Evolutionary conservation across 768 basidiomycete species (phyloP), one percentile per base, ranked within the genome.

Genomic region (Lactarius hengduanensis): DNA sequence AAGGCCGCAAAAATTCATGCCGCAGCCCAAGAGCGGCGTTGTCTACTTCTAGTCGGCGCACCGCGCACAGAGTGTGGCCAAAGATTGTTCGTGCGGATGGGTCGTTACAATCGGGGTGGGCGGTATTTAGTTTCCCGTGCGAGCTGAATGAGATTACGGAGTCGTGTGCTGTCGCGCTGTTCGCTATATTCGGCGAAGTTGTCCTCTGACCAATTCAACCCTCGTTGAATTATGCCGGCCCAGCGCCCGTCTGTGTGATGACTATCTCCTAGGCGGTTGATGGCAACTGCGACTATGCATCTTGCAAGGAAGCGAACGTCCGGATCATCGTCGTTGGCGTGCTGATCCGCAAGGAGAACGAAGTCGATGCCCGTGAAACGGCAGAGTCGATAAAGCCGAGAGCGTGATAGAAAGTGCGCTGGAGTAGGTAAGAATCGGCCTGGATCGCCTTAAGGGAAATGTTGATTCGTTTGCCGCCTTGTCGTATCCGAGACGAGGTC

Each of bases 361-460:
- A 66, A 66, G 20, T 66, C 65, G 45, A 62, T 1, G 22, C 36
- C 50, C 4, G 47, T 38, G 60, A 61, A 20, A 66, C 2, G 8
- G 43, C 26, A 15, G 60, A 61, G 2, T 57, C 45, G 2, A 20
- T 15, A 28, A 28, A 57, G n/a, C 36, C 36, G 45, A 66, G 65
- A 2, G 59, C 32, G 3, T 65, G 64, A 26, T 56, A 28, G 54
- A 65, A 61, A 2, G 60, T 61, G 32, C 64, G 53, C 20, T 47
- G 54, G 18, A 56, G 64, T 7, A 65, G 55, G 18, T 57, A 60
- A 38, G 60, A 26, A n/a, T 66, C 60, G 16, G 45, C 11, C 26
- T 22, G 26, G 11, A 65, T 40, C 55, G 45, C 54, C 18, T 41
- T 57, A 40, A 66, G 5, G 1, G 55, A 30, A 8, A 66, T 15